phyloP scores from a whole-genome alignment of 305 asterid genomes.

The Solanum aculeatissimum region DNA sequence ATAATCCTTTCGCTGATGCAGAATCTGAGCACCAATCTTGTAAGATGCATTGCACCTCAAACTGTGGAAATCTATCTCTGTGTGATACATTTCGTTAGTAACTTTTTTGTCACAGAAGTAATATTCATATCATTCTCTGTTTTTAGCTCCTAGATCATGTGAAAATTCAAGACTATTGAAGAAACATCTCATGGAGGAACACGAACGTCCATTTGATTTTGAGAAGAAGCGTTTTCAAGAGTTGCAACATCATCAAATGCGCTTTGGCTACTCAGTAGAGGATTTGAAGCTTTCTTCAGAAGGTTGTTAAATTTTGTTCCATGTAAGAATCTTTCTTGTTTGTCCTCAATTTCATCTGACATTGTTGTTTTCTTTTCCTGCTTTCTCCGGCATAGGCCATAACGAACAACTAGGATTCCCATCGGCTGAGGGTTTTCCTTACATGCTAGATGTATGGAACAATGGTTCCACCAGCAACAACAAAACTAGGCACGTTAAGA shows the following conservation, averaged over 20 bases:
- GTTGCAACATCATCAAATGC: conserved; percentile 26
- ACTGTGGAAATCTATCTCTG: background rate
- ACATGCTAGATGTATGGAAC: conserved; percentile 32
- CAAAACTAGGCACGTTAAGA: conserved; percentile 16
- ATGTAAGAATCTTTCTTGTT: background rate
- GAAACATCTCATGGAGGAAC: conserved; percentile 42
- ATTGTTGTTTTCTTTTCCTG: background rate
- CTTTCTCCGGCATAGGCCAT: background rate
- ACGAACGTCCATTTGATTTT: conserved; percentile 17
- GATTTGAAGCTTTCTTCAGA: conserved; percentile 20
- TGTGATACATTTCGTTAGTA: background rate
- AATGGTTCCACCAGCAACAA: conserved; percentile 25
- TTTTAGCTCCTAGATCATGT: conserved; percentile 23
- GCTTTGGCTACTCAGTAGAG: conserved; percentile 29
- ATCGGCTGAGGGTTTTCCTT: conserved; percentile 26
- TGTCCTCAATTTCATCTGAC: background rate
- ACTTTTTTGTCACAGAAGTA: background rate
- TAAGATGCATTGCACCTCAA: background rate
- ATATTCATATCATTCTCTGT: background rate
- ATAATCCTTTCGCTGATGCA: background rate
- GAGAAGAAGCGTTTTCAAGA: conserved; percentile 45
- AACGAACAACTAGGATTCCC: conserved; percentile 29
- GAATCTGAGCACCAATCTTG: background rate
- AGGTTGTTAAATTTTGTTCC: conserved; percentile 18
- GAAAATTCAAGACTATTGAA: conserved; percentile 29